phyloP scores from a whole-genome alignment of 352 stramenopile genomes.

The Phytophthora pluvialis region DNA sequence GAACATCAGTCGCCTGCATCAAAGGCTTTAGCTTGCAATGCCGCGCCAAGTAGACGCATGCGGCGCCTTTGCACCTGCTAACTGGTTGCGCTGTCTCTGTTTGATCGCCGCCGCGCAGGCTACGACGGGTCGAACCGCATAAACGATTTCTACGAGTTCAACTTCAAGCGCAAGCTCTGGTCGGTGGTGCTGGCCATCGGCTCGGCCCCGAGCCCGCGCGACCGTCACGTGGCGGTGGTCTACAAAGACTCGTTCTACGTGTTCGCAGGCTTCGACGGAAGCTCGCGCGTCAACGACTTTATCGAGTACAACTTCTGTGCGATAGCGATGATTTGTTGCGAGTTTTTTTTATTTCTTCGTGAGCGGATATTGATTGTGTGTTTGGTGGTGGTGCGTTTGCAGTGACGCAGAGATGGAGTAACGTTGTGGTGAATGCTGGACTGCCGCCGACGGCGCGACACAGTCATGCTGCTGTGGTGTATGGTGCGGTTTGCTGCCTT shows the following conservation, averaged over 20 bases:
- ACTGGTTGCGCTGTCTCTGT: not conserved
- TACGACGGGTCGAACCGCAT: slow-evolving; percentile 94
- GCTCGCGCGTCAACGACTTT: slow-evolving; percentile 94
- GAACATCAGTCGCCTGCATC: not conserved
- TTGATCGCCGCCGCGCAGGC: slow-evolving; percentile 44
- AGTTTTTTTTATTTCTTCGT: too few relatives aligned
- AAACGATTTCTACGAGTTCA: slow-evolving; percentile 95
- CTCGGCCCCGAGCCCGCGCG: slow-evolving; percentile 86
- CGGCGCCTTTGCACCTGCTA: not conserved
- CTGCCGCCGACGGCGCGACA: slow-evolving; percentile 93
- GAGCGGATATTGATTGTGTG: slow-evolving; percentile 8
- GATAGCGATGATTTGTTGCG: slow-evolving; percentile 18
- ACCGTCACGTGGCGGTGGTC: slow-evolving; percentile 94
- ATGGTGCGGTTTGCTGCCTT: slow-evolving; percentile 46
- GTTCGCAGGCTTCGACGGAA: slow-evolving; percentile 95
- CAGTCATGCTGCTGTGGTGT: slow-evolving; percentile 94
- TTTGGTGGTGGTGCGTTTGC: not conserved
- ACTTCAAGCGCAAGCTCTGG: slow-evolving; percentile 87
- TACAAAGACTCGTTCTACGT: slow-evolving; percentile 95
- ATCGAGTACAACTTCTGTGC: slow-evolving; percentile 95
- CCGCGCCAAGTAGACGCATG: not conserved
- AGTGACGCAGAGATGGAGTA: slow-evolving; percentile 86
- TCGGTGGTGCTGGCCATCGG: slow-evolving; percentile 71
- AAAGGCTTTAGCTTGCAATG: too few relatives aligned
- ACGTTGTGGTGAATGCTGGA: slow-evolving; percentile 77